Evolutionary conservation across 139 green algal species (phyloP).

Genomic region (Coelastrella sp.): DNA sequence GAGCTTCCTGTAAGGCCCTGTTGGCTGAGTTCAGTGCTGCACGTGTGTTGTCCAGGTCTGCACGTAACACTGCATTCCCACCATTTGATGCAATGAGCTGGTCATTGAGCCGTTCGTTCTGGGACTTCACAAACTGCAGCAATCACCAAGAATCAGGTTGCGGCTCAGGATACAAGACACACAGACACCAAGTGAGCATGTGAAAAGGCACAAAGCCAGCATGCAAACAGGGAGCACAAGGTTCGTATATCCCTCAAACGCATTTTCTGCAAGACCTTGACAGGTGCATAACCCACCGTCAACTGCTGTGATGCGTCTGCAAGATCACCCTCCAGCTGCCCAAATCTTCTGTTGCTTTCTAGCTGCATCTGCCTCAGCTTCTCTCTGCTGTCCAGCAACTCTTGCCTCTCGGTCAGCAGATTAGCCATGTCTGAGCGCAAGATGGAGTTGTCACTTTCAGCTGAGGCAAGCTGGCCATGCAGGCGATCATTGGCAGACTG

Average conservation of each 20-base stretch:
- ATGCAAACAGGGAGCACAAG: too few relatives aligned
- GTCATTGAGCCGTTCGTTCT: conserved; percentile 15
- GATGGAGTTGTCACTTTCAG: neutral
- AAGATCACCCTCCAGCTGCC: neutral
- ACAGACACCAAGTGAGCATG: neutral
- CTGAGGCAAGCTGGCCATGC: neutral
- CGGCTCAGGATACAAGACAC: neutral
- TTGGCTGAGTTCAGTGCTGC: neutral
- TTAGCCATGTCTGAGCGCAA: neutral
- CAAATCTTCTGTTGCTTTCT: neutral
- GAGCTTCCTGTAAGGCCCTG: neutral
- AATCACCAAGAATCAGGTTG: neutral
- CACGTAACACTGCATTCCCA: neutral
- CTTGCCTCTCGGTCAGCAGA: neutral
- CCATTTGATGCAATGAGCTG: conserved; percentile 11
- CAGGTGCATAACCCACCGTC: neutral
- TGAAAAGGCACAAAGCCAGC: too few relatives aligned
- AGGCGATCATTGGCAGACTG: neutral
- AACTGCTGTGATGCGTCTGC: conserved; percentile 18
- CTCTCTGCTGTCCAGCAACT: neutral
- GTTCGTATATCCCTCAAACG: too few relatives aligned
- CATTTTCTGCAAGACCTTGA: too few relatives aligned
- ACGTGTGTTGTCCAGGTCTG: neutral
- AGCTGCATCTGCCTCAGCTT: conserved; percentile 4
- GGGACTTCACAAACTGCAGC: neutral